Evolutionary conservation across 2,329 filamentous ascomycete species (phyloP), one percentile per base, ranked within the genome.

Genomic region (Aspergillus thermomutatus): DNA sequence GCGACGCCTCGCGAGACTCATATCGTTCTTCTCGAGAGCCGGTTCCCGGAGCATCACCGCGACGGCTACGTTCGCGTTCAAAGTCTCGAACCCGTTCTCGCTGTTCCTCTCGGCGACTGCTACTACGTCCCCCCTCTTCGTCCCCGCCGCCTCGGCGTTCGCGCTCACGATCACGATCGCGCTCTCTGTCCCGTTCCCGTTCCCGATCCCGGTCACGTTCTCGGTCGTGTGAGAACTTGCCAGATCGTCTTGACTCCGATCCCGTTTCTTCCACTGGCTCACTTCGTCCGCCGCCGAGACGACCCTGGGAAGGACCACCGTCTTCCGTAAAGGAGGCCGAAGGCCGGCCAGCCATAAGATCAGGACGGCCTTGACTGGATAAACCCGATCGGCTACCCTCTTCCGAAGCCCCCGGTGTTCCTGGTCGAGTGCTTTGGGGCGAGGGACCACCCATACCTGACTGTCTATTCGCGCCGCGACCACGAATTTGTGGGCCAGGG

Each of bases 401-500:
- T 26, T 72, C 66, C 48, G 66, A 53, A 37, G 56, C 61, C 25
- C 65, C 67, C 10, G 72, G 65, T 45, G 69, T 68, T n/a, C 66
- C 69, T 9, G 73, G 69, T 37, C 69, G 68, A 31, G 63, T 65
- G 11, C 69, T 48, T 50, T 72, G 72, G 14, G 69, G 66, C 14
- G 72, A 72, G 14, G 69, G 65, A 10, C 59, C 65, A 37, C 69
- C 73, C 52, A 69, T 60, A 27, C 55, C 64, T 10, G 69, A 58
- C 60, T 76, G 74, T 54, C 76, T 68, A 28, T 64, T 69, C 49
- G 68, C 67, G 19, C 75, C 74, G 58, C 77, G 69, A 45, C 77
- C 75, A 25, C 77, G 73, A 49, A 74, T 73, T 26, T 70, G 64
- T 4, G 74, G 69, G 10, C 73, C 69, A 40, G 70, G 65, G 28